Base-by-base conservation (phyloP, 352 stramenopile species). In the Lagenidium giganteum region DNA sequence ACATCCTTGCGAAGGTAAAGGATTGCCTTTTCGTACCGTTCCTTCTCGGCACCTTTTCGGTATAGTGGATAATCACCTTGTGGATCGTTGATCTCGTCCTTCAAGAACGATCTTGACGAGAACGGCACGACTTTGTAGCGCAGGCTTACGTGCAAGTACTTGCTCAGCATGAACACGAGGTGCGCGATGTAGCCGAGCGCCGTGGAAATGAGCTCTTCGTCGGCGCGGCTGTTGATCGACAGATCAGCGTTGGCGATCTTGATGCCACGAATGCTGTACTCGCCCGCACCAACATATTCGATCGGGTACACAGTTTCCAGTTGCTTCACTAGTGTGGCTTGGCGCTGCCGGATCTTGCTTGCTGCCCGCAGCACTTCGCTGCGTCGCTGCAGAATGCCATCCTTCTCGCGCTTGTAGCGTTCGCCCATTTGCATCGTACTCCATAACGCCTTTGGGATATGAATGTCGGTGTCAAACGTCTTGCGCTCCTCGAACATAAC, bases 111-210 rank as follows among this genome's bases (percentile, higher is more conserved):
- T 4, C 78, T 70, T 27, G 77, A 91, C 26, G 77, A 87, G 47
- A 84, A 88, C 21, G 79, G 77, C 33, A 87, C 63, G 36, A 93
- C 77, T 12, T 67, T 65, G 62, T 93, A 93, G 5, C 82, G 74
- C 24, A 93, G 57, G 25, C 87, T 93, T 33, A 93, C 77, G 34
- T 90, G 70, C 24, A 93, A 51, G 42, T 93, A 93, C 54, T 93
- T 93, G 69, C 76, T 87, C 20, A 93, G 69, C 75, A 93, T 89
- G 49, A 93, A 93, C 20, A 87, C 75, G 35, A 93, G 54, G 36
- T 93, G 82, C 16, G 79, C 75, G 44, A 92, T 89, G 51, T 90
- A 92, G 18, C 82, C 82, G 28, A 93, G 59, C 29, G 76, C 79
- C 8, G 82, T 93, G n/a, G 79, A 87, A 14, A 93, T 68, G 60